phyloP scores from a whole-genome alignment of 1,284 basidiomycete genomes.

The Schizophyllum amplum region DNA sequence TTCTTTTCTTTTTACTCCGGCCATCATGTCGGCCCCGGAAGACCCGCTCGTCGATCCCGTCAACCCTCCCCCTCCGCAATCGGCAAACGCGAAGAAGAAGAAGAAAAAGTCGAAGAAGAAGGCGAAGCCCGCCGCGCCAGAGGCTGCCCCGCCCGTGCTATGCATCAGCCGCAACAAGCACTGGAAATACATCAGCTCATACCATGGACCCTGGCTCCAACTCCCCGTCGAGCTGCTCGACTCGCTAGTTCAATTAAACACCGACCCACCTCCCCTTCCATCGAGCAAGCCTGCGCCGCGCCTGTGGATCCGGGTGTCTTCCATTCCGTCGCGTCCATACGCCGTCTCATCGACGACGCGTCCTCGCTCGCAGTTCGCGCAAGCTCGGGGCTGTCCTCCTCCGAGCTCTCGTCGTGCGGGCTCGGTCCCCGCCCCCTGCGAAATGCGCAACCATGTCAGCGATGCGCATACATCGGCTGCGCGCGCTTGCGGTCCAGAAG shows the following conservation, averaged over 20 bases:
- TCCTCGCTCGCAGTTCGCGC: slow-evolving; percentile 76
- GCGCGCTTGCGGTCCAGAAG: slow-evolving; percentile 74
- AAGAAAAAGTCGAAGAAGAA: slow-evolving; percentile 1
- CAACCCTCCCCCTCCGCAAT: background rate
- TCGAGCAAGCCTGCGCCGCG: slow-evolving; percentile 57
- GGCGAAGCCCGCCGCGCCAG: background rate
- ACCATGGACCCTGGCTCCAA: slow-evolving; percentile 82
- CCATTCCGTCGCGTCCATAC: slow-evolving; percentile 60
- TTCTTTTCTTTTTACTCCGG: background rate
- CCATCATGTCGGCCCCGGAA: background rate
- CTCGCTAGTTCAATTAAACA: slow-evolving; percentile 66
- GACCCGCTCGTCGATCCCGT: background rate
- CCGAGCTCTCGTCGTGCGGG: slow-evolving; percentile 33
- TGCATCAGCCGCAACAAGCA: slow-evolving; percentile 83
- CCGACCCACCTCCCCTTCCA: slow-evolving; percentile 51
- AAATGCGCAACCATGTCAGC: slow-evolving; percentile 49
- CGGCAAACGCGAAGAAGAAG: slow-evolving; percentile 17
- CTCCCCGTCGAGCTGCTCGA: slow-evolving; percentile 77
- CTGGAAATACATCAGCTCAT: slow-evolving; percentile 82
- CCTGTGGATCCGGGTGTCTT: slow-evolving; percentile 83
- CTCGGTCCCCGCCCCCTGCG: background rate
- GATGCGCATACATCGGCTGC: slow-evolving; percentile 65
- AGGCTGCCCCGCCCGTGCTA: slow-evolving; percentile 40
- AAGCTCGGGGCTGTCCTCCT: slow-evolving; percentile 66
- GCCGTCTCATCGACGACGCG: slow-evolving; percentile 76